Conservation (phyloP, 1,139 yeast genomes). For the Pichia sp. region DNA sequence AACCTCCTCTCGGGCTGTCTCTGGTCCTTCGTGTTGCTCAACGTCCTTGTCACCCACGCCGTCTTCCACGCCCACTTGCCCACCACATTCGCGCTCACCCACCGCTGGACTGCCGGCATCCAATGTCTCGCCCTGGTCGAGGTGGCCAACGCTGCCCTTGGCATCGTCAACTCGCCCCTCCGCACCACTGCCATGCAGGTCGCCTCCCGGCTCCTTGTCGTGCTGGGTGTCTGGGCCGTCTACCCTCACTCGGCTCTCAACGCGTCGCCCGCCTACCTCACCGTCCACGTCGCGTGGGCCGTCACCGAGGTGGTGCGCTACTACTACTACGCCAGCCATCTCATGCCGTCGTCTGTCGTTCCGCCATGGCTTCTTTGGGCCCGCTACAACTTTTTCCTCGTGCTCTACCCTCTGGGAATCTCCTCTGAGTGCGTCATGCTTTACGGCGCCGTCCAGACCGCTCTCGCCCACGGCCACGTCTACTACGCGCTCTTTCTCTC, state of each 20-base stretch:
- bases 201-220: conserved; percentile 73
- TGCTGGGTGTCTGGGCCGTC: conserved; percentile 70
- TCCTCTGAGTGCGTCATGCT: conserved; percentile 72
- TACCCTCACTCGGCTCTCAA: conserved; percentile 67
- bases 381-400: conserved; percentile 76
- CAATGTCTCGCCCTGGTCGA: conserved; percentile 85
- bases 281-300: conserved; percentile 82
- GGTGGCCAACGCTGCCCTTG: conserved; percentile 67
- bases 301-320: conserved; percentile 85
- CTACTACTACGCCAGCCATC: conserved; percentile 70
- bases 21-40: conserved; percentile 57
- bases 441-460: conserved; percentile 32
- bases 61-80: conserved; percentile 47
- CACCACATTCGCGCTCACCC: conserved; percentile 53
- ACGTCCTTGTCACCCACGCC: conserved; percentile 36
- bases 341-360: conserved; percentile 33
- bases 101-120: conserved; percentile 53
- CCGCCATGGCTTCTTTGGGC: conserved; percentile 60
- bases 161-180: conserved; percentile 78
- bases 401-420: conserved; percentile 88
- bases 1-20: conserved; percentile 60
- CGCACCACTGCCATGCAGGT: conserved; percentile 84
- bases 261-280: conserved; percentile 49
- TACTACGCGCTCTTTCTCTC: conserved; percentile 13
- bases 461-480: neutral